Evolutionary conservation across 352 stramenopile genomes (phyloP).

Genomic region (Pythium utonaiense): DNA sequence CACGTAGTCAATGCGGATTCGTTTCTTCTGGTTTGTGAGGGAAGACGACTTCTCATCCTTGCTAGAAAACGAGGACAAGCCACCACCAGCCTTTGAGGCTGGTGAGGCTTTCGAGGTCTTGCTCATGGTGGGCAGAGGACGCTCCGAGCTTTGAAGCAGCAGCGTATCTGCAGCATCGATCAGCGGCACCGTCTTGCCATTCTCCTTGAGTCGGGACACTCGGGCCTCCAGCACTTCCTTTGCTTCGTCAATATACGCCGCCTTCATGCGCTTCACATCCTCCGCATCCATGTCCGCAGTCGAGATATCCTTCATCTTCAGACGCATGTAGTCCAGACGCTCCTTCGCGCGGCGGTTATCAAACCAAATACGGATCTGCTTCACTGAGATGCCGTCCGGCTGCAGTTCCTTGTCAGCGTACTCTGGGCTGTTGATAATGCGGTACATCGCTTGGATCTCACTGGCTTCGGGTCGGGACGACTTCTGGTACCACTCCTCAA

Average conservation of each 20-base stretch:
- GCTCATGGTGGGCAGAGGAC: conserved; percentile 32
- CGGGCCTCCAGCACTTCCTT: conserved; percentile 85
- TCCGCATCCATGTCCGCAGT: conserved; percentile 81
- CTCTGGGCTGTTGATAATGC: conserved; percentile 82
- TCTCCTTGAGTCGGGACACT: conserved; percentile 78
- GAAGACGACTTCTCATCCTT: conserved; percentile 13
- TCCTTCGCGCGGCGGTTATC: conserved; percentile 85
- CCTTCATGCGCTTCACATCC: conserved; percentile 86
- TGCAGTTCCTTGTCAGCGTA: conserved; percentile 83
- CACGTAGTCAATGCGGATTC: conserved; percentile 84
- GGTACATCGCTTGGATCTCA: conserved; percentile 89
- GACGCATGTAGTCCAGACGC: conserved; percentile 82
- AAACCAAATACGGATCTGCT: conserved; percentile 88
- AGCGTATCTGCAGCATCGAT: conserved; percentile 80
- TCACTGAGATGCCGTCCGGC: conserved; percentile 82
- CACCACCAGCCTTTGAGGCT: conserved; percentile 25
- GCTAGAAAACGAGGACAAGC: not conserved
- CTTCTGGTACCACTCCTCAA: conserved; percentile 88
- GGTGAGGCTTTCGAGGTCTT: conserved; percentile 35
- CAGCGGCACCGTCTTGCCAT: conserved; percentile 60
- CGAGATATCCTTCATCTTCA: conserved; percentile 89
- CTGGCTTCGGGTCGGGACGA: conserved; percentile 74
- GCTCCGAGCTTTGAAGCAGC: conserved; percentile 50
- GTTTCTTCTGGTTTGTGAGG: conserved; percentile 58
- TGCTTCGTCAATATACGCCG: conserved; percentile 84